Conservation (phyloP, 192 early-diverging fungal genomes). For the Umbelopsis ramanniana region DNA sequence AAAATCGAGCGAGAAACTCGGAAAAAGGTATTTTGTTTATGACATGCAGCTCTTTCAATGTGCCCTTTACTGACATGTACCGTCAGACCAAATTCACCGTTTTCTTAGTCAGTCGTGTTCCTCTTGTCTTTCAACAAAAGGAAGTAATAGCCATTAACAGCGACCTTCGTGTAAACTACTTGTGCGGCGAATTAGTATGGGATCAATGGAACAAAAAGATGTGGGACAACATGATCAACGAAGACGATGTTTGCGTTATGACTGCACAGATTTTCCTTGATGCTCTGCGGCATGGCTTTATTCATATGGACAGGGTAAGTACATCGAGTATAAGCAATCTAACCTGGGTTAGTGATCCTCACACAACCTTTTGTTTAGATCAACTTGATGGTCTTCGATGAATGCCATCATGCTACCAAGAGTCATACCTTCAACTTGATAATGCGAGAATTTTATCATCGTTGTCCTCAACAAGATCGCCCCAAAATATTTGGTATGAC, state of each 20-base stretch:
- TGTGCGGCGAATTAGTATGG: constrained; percentile 70
- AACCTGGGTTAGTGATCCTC: not conserved
- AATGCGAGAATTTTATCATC: constrained; percentile 82
- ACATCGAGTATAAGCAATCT: not conserved
- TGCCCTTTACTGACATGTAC: not conserved
- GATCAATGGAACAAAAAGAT: constrained; percentile 61
- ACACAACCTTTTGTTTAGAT: constrained; percentile 48
- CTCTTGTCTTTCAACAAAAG: constrained; percentile 86
- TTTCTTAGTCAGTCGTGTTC: constrained; percentile 88
- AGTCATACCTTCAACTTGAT: constrained; percentile 78
- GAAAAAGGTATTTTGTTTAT: constrained; percentile 33
- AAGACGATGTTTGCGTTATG: constrained; percentile 79
- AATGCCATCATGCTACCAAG: constrained; percentile 87
- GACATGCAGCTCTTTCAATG: constrained; percentile 15
- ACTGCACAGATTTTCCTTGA: constrained; percentile 88
- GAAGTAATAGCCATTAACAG: constrained; percentile 75
- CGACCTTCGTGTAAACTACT: constrained; percentile 58
- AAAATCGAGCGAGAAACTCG: constrained; percentile 36
- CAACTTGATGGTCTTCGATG: constrained; percentile 91
- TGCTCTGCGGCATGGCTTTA: constrained; percentile 70
- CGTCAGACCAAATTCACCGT: constrained; percentile 57
- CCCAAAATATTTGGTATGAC: constrained; percentile 94
- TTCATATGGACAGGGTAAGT: constrained; percentile 62
- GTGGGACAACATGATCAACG: constrained; percentile 65
- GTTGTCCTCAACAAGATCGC: constrained; percentile 43